phyloP scores from a whole-genome alignment of 805 yeast species.

The Sugiyamaella lignohabitans region DNA sequence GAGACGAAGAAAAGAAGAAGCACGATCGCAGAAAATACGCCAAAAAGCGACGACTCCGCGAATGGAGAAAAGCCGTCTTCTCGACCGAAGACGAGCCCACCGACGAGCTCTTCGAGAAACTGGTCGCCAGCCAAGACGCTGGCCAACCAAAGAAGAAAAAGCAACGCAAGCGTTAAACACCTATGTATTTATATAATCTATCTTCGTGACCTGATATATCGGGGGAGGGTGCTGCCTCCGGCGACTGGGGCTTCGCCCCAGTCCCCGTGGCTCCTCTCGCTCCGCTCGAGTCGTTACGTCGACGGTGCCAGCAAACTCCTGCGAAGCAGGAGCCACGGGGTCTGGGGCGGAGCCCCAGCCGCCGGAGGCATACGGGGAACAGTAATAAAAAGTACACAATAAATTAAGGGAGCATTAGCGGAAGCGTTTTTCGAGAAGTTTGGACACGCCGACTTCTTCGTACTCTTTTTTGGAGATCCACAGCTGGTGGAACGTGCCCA shows the following conservation, averaged over 20 bases:
- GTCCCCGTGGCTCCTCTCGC: neutral
- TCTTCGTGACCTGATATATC: too few relatives aligned
- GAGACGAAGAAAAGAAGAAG: constrained; percentile 61
- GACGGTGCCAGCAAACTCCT: too few relatives aligned
- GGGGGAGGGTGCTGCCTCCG: constrained; percentile 1
- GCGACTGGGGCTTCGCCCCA: neutral
- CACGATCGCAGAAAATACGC: constrained; percentile 81
- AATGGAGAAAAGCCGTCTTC: constrained; percentile 86
- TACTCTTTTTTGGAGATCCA: constrained; percentile 89
- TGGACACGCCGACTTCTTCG: constrained; percentile 81
- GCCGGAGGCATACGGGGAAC: neutral
- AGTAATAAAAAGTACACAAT: neutral
- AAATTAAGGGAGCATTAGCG: constrained; percentile 38
- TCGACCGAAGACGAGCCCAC: constrained; percentile 43
- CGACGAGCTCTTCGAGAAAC: constrained; percentile 19
- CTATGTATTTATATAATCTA: neutral
- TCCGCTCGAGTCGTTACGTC: too few relatives aligned
- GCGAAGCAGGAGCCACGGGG: neutral
- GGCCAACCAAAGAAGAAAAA: constrained; percentile 8
- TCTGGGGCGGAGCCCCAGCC: neutral
- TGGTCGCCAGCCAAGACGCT: neutral
- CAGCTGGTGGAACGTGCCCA: constrained; percentile 94
- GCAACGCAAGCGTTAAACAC: constrained; percentile 5
- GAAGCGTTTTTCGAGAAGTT: constrained; percentile 73
- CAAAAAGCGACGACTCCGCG: constrained; percentile 73